These are phyloP conservation scores for Avena atlantica DNA, from an alignment of 176 grass and related monocot genomes.

Conservation along the genomic window DNA sequence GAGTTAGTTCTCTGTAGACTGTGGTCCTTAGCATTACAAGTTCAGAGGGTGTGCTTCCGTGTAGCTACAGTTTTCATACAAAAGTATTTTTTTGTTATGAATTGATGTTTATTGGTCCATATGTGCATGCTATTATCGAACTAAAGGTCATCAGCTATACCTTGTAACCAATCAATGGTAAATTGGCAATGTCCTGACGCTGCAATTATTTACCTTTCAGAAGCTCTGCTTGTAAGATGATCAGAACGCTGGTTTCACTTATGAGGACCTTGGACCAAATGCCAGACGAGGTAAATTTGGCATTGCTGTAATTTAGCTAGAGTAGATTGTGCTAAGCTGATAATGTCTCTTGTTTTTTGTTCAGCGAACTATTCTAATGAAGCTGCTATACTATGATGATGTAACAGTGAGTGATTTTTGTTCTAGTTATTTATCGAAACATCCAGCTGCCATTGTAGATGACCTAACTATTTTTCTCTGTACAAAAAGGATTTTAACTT, in stretches of 20 bases:
- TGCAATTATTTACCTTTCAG: slow-evolving; percentile 47
- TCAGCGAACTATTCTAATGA: slow-evolving; percentile 96
- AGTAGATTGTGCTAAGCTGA: slow-evolving; percentile 33
- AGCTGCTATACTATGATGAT: slow-evolving; percentile 91
- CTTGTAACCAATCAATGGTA: not conserved
- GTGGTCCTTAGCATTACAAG: not conserved
- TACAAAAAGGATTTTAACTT: not conserved
- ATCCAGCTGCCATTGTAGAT: slow-evolving; percentile 2
- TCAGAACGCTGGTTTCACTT: slow-evolving; percentile 86
- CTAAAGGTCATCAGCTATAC: not conserved
- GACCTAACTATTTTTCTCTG: slow-evolving; percentile 4
- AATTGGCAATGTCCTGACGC: slow-evolving; percentile 37
- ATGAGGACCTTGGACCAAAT: slow-evolving; percentile 97
- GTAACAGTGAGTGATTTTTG: slow-evolving; percentile 66
- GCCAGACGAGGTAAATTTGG: slow-evolving; percentile 75
- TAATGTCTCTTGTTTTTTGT: slow-evolving; percentile 42
- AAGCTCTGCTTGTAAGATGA: slow-evolving; percentile 96
- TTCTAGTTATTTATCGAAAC: slow-evolving; percentile 20
- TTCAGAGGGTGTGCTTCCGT: slow-evolving; percentile 11
- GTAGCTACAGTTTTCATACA: not conserved
- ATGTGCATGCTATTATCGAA: not conserved
- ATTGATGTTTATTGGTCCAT: not conserved
- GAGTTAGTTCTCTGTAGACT: slow-evolving; percentile 15
- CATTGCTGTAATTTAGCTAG: slow-evolving; percentile 21
- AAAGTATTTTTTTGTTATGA: not conserved